These are phyloP conservation scores for Aspergillus biplanus DNA, from an alignment of 495 filamentous ascomycete species.

Conservation along the genomic window DNA sequence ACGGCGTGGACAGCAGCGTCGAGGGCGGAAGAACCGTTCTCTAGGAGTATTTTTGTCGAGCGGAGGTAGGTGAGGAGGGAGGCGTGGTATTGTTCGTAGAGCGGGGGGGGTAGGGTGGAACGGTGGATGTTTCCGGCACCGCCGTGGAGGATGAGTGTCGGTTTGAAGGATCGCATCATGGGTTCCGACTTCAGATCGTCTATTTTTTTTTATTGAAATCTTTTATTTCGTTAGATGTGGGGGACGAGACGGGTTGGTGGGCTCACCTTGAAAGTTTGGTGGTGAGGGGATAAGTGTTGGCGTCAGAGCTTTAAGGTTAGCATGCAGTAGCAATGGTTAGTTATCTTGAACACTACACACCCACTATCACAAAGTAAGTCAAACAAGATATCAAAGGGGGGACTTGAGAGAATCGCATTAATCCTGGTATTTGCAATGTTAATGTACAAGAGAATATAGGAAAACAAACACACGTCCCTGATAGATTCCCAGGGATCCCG, in stretches of 20 bases:
- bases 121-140: constrained; percentile 82
- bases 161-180: constrained; percentile 44
- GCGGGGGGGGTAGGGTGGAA: constrained; percentile 62
- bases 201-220: constrained; percentile 11
- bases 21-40: constrained; percentile 58
- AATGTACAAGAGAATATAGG: constrained; percentile 43
- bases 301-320: not conserved
- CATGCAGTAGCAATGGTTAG: not conserved
- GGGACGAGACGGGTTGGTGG: not conserved
- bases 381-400: not conserved
- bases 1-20: constrained; percentile 79
- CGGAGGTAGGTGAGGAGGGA: constrained; percentile 67
- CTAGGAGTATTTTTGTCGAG: constrained; percentile 47
- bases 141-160: constrained; percentile 83
- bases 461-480: constrained; percentile 22
- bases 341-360: not conserved
- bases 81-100: constrained; percentile 61
- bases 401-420: constrained; percentile 35
- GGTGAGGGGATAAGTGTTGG: not conserved
- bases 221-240: constrained; percentile 3
- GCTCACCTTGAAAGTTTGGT: not conserved
- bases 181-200: constrained; percentile 4
- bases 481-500: constrained; percentile 22
- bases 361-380: not conserved
- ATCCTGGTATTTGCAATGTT: constrained; percentile 42